Conservation (phyloP, 805 yeast species). For the Saturnispora zaruensis region DNA sequence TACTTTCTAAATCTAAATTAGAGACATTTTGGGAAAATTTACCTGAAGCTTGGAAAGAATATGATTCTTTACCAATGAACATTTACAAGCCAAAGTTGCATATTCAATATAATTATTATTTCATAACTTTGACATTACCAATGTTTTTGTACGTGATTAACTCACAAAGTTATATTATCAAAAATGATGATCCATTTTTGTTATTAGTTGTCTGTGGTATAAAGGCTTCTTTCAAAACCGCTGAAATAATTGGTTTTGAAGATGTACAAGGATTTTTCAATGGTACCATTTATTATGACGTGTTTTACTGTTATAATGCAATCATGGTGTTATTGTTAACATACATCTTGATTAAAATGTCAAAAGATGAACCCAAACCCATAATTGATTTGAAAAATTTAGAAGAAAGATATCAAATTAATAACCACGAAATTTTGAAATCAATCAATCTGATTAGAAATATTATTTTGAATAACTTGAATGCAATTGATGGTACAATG, state of each 20-base stretch:
- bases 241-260: slow-evolving; percentile 31
- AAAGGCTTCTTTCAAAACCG: slow-evolving; percentile 32
- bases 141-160: slow-evolving; percentile 33
- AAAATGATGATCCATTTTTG: slow-evolving; percentile 36
- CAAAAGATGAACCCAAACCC: slow-evolving; percentile 15
- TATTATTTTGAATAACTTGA: slow-evolving; percentile 25
- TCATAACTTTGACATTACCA: slow-evolving; percentile 36
- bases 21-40: slow-evolving; percentile 30
- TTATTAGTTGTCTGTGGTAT: slow-evolving; percentile 34
- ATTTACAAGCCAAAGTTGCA: slow-evolving; percentile 36
- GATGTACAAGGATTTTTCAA: slow-evolving; percentile 32
- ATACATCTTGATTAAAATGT: slow-evolving; percentile 29
- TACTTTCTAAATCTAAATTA: slow-evolving; percentile 30
- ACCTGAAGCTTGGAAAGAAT: slow-evolving; percentile 27
- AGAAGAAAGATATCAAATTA: slow-evolving; percentile 23
- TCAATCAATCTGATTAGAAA: slow-evolving; percentile 30
- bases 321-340: slow-evolving; percentile 34
- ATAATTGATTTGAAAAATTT: slow-evolving; percentile 25
- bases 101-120: slow-evolving; percentile 34
- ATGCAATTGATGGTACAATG: slow-evolving; percentile 35
- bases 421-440: slow-evolving; percentile 21
- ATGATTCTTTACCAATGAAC: slow-evolving; percentile 25
- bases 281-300: slow-evolving; percentile 39
- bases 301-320: slow-evolving; percentile 37
- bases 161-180: slow-evolving; percentile 28